Evolutionary conservation across 169 alveolate species (phyloP).

Genomic region (Plasmodium sp.): DNA sequence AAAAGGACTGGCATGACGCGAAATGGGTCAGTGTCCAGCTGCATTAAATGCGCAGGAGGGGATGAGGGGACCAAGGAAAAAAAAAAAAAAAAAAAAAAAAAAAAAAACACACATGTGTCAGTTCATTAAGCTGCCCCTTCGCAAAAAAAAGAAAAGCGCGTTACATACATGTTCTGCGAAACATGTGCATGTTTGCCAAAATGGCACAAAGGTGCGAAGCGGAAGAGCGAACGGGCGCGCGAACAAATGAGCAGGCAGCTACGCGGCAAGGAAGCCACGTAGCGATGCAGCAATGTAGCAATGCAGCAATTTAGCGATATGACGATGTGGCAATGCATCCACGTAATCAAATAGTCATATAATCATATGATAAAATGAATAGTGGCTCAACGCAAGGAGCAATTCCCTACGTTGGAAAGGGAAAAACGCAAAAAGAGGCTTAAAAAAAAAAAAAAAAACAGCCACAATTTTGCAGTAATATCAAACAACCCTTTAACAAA

Average conservation of each 20-base stretch:
- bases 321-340: not conserved
- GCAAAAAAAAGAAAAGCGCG: not conserved
- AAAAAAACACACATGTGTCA: too few species aligned
- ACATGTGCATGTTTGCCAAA: conserved; percentile 1
- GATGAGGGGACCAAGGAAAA: not conserved
- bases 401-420: not conserved
- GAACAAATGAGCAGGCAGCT: not conserved
- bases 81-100: too few species aligned
- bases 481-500: not conserved
- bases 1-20: not conserved
- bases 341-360: not conserved
- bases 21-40: not conserved
- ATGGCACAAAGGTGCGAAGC: not conserved
- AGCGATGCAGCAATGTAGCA: not conserved
- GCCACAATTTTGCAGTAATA: not conserved
- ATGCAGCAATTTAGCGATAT: not conserved
- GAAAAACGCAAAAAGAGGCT: not conserved
- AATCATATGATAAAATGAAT: not conserved
- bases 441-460: not conserved
- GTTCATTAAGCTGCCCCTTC: not conserved
- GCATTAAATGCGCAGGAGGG: not conserved
- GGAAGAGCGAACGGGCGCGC: not conserved
- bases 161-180: not conserved
- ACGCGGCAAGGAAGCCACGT: not conserved
- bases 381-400: not conserved